phyloP scores from a whole-genome alignment of 352 stramenopile genomes.

The Vaucheria bursata region DNA sequence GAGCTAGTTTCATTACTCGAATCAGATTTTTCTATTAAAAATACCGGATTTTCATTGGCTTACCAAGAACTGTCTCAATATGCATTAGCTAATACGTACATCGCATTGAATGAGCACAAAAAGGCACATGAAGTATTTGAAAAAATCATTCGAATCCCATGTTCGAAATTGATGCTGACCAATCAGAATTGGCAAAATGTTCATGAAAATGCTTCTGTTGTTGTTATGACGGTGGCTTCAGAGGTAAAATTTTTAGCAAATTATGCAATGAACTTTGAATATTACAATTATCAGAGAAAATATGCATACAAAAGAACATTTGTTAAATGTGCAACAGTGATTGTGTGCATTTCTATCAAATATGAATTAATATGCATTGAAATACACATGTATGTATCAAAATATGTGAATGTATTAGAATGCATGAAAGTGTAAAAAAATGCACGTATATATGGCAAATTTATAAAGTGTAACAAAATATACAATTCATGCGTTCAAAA shows the following conservation, averaged over 20 bases:
- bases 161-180: not conserved
- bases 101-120: not conserved
- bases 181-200: not conserved
- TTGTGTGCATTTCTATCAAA: not conserved
- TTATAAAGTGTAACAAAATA: not conserved
- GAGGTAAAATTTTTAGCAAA: too few species aligned
- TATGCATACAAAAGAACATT: not conserved
- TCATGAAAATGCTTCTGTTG: not conserved
- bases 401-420: not conserved
- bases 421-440: not conserved
- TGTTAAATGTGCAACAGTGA: not conserved
- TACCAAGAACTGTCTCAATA: slow-evolving; percentile 1
- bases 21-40: not conserved
- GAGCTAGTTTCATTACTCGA: not conserved
- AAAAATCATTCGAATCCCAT: not conserved
- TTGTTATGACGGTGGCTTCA: not conserved
- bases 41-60: not conserved
- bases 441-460: not conserved
- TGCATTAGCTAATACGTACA: not conserved
- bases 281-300: not conserved
- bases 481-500: not conserved
- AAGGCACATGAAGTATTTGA: not conserved
- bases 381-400: not conserved
- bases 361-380: not conserved
- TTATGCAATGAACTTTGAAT: too few species aligned